Conservation (phyloP, 768 basidiomycete species). For the Strobilomyces dryophilus region DNA sequence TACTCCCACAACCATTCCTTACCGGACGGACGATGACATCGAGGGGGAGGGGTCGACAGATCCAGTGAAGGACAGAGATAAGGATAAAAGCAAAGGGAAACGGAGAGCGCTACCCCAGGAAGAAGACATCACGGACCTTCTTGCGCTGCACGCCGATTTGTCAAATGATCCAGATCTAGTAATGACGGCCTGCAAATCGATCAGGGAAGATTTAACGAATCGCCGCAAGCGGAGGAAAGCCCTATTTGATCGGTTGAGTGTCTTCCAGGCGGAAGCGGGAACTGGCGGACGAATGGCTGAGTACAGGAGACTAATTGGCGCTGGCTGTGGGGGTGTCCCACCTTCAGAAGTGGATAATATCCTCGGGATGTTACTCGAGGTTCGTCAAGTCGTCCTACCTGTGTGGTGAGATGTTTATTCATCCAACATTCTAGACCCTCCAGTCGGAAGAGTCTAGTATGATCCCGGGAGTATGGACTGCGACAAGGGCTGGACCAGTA, state of each 20-base stretch:
- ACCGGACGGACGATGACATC: conserved; percentile 44
- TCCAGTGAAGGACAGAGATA: conserved; percentile 37
- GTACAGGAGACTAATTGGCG: conserved; percentile 83
- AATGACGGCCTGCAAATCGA: conserved; percentile 49
- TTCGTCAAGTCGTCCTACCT: conserved; percentile 28
- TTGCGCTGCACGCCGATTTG: conserved; percentile 51
- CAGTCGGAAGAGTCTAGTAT: conserved; percentile 79
- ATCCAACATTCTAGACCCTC: conserved; percentile 50
- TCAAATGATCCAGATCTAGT: conserved; percentile 56
- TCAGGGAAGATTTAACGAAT: conserved; percentile 62
- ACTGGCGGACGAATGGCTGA: conserved; percentile 86
- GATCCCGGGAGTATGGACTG: conserved; percentile 41
- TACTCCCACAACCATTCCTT: conserved; percentile 42
- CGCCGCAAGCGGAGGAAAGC: conserved; percentile 65
- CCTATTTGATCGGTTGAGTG: conserved; percentile 72
- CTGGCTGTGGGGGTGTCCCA: conserved; percentile 84
- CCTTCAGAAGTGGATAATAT: conserved; percentile 87
- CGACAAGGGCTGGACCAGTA: conserved; percentile 22
- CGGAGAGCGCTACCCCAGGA: conserved; percentile 43
- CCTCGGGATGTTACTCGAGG: conserved; percentile 81
- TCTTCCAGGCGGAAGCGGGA: conserved; percentile 84
- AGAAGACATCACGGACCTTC: conserved; percentile 65
- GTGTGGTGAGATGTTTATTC: not conserved
- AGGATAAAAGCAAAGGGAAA: conserved; percentile 52
- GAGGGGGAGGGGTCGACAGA: conserved; percentile 37